phyloP scores from a whole-genome alignment of 2,329 filamentous ascomycete genomes.

The Claviceps arundinis region DNA sequence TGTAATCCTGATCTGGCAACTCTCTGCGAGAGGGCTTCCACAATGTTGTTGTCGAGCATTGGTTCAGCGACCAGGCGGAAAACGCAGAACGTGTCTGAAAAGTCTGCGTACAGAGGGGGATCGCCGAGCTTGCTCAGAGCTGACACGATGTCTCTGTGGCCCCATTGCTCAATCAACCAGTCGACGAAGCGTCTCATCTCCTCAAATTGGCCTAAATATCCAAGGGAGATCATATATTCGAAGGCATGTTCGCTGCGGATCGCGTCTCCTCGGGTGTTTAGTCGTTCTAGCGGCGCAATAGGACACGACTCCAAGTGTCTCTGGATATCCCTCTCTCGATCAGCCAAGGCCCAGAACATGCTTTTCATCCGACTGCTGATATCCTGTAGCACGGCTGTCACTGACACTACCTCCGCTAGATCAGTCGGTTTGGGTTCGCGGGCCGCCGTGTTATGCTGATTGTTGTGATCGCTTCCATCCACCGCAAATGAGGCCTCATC shows the following conservation, averaged over 20 bases:
- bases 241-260: constrained; percentile 30
- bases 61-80: constrained; percentile 36
- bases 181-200: constrained; percentile 42
- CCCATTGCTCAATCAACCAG: constrained; percentile 44
- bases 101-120: constrained; percentile 19
- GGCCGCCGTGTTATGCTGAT: neutral
- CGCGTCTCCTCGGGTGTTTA: constrained; percentile 20
- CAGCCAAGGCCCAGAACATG: constrained; percentile 14
- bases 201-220: constrained; percentile 42
- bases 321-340: constrained; percentile 12
- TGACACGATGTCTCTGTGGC: constrained; percentile 18
- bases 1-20: constrained; percentile 13
- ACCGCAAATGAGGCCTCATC: no score
- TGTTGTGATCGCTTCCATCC: neutral
- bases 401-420: neutral
- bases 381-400: constrained; percentile 8
- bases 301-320: constrained; percentile 9
- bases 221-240: constrained; percentile 50
- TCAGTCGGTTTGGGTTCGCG: neutral
- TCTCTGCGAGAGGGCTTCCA: constrained; percentile 17
- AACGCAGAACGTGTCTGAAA: constrained; percentile 27
- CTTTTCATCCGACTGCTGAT: constrained; percentile 14
- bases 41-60: constrained; percentile 20
- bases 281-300: constrained; percentile 19
- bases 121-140: constrained; percentile 23